Conservation (phyloP, 805 yeast genomes). For the Cyberlindnera sargentensis region DNA sequence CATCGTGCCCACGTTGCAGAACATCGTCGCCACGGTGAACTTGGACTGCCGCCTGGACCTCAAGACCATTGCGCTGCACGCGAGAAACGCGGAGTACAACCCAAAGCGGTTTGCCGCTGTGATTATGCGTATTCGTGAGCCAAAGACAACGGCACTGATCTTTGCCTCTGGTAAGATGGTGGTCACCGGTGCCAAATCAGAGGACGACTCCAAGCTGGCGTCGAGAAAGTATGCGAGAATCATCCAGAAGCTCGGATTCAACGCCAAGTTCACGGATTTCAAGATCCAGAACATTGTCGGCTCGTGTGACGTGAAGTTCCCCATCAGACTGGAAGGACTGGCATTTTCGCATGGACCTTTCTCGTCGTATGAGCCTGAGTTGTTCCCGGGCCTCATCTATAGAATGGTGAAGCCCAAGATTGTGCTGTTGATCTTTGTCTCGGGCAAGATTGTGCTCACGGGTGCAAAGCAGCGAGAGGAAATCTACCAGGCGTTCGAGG, state of each 20-base stretch:
- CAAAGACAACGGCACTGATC: slow-evolving; percentile 94
- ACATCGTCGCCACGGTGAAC: slow-evolving; percentile 96
- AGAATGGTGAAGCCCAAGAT: slow-evolving; percentile 99
- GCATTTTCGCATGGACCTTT: slow-evolving; percentile 98
- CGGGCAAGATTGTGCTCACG: slow-evolving; percentile 94
- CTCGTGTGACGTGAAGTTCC: slow-evolving; percentile 97
- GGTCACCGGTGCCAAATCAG: slow-evolving; percentile 98
- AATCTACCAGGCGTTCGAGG: slow-evolving; percentile 96
- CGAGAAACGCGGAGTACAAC: slow-evolving; percentile 97
- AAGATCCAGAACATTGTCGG: slow-evolving; percentile 98
- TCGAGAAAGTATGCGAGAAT: slow-evolving; percentile 97
- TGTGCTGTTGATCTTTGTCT: slow-evolving; percentile 89
- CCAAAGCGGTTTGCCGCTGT: slow-evolving; percentile 99
- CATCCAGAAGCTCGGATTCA: slow-evolving; percentile 94
- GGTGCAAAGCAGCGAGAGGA: slow-evolving; percentile 99
- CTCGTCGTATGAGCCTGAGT: slow-evolving; percentile 96
- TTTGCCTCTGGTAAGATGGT: slow-evolving; percentile 99
- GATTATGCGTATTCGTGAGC: slow-evolving; percentile 98
- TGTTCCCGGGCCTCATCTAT: slow-evolving; percentile 96
- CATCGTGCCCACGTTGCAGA: slow-evolving; percentile 87
- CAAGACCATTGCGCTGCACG: slow-evolving; percentile 95
- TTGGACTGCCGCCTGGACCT: slow-evolving; percentile 92
- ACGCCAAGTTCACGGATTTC: slow-evolving; percentile 96
- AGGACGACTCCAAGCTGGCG: slow-evolving; percentile 97
- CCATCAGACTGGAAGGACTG: slow-evolving; percentile 92